Evolutionary conservation across 345 rosid genomes (phyloP).

Genomic region (Noccaea caerulescens): DNA sequence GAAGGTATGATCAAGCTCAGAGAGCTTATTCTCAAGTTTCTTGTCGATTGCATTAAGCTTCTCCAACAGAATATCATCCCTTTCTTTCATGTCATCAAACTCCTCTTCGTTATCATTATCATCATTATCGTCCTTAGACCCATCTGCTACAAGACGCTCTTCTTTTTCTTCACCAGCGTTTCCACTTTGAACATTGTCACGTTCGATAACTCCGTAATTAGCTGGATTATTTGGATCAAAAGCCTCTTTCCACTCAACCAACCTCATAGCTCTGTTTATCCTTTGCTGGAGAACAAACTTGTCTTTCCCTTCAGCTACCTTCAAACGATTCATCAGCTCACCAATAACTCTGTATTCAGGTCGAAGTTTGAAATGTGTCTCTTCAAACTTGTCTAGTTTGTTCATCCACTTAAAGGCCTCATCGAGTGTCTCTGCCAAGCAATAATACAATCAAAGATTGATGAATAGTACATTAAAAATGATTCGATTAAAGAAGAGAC

Average conservation of each 20-base stretch:
- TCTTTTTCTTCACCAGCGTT: slow-evolving; percentile 50
- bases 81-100: slow-evolving; percentile 95
- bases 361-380: slow-evolving; percentile 72
- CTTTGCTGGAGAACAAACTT: slow-evolving; percentile 87
- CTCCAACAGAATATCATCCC: slow-evolving; percentile 72
- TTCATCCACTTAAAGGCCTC: slow-evolving; percentile 81
- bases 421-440: slow-evolving; percentile 67
- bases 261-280: slow-evolving; percentile 81
- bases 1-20: slow-evolving; percentile 86
- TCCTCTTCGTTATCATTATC: slow-evolving; percentile 67
- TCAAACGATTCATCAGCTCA: slow-evolving; percentile 79
- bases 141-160: slow-evolving; percentile 42
- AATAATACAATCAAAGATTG: neutral
- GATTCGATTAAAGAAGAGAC: neutral
- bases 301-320: slow-evolving; percentile 86
- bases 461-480: neutral
- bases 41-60: slow-evolving; percentile 79
- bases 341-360: slow-evolving; percentile 92
- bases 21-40: slow-evolving; percentile 82
- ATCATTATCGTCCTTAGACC: slow-evolving; percentile 39
- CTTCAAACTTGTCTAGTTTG: slow-evolving; percentile 77
- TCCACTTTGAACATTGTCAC: slow-evolving; percentile 49
- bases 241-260: slow-evolving; percentile 86
- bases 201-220: slow-evolving; percentile 71
- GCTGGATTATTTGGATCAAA: slow-evolving; percentile 86